Base-by-base conservation (phyloP, 2,329 filamentous ascomycete species). In the Diaporthe sp. region DNA sequence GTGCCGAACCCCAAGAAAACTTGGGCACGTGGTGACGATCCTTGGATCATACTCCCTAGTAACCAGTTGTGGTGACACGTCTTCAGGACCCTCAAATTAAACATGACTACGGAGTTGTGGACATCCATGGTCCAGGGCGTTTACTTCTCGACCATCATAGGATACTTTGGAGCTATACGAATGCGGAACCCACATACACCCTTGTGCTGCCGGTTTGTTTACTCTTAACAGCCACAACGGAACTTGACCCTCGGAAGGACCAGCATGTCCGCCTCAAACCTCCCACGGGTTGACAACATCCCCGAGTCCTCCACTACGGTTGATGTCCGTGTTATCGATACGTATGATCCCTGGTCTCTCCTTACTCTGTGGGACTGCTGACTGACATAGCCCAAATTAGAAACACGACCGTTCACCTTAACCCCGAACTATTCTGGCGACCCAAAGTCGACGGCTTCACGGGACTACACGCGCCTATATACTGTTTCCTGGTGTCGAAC, bases 311-410 rank as follows among this genome's bases (percentile, higher is more conserved):
- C 51, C 30, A n/a, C n/a, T 22, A 65, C 69, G 17, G 69, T 71
- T 2, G 55, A 71, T 37, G 69, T 71, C 42, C 39, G 51, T 27
- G 55, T 71, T 37, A 61, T 71, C 17, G 75, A 77, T 30, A 73
- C 75, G 70, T 66, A 51, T 51, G 61, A 0, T 35, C 2, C 19
- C 42, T 15, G 59, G 19, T 2, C 27, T n/a, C 10, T n/a, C 59
- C 10, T 35, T 42, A 15, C 5, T 65, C 15, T 47, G 27, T 37
- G 30, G 42, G 61, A 22, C 19, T 66, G 61, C 17, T 37, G 22
- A 66, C 27, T 65, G 42, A 65, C 27, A 25, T 65, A 17, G 6
- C 42, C 8, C 12, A 51, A 50, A 37, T 37, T 25, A 66, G 61
- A 35, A 25, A 50, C 42, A 66, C 61, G 30, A 50, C 44, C 61